Evolutionary conservation across 2,329 filamentous ascomycete genomes (phyloP).

Genomic region (Hysterium pulicare): DNA sequence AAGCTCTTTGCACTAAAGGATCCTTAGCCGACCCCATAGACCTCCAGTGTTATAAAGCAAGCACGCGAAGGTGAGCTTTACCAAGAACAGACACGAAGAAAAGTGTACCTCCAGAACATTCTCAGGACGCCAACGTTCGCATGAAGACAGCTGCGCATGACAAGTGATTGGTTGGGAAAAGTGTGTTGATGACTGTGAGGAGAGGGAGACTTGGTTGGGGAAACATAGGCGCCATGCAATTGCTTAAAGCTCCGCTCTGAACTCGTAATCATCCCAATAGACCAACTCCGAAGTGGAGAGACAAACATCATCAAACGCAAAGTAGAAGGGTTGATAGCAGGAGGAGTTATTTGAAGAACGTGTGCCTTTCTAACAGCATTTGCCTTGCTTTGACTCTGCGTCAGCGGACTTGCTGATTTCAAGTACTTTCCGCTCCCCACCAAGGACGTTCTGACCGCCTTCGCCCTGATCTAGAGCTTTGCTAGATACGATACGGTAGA

Average conservation of each 20-base stretch:
- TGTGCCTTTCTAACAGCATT: constrained; percentile 65
- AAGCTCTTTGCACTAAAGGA: too few relatives aligned
- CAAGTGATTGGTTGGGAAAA: constrained; percentile 24
- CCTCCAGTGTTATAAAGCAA: neutral
- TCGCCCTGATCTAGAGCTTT: constrained; percentile 94
- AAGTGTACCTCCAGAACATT: constrained; percentile 20
- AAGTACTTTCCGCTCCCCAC: constrained; percentile 69
- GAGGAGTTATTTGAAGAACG: too few relatives aligned
- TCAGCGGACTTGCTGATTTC: constrained; percentile 83
- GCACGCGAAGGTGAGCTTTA: neutral
- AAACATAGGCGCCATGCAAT: neutral
- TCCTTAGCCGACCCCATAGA: too few relatives aligned
- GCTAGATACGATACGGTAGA: constrained; percentile 98
- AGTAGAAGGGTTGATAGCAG: neutral
- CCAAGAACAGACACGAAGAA: constrained; percentile 21
- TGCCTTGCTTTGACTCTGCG: constrained; percentile 72
- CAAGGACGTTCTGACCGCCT: constrained; percentile 72
- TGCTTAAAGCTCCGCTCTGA: neutral
- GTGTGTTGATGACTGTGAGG: constrained; percentile 7
- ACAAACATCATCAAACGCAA: too few relatives aligned
- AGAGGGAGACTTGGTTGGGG: neutral
- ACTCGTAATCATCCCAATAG: constrained; percentile 9
- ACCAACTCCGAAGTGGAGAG: constrained; percentile 12
- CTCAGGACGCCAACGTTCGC: constrained; percentile 28
- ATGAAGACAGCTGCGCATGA: constrained; percentile 27